These are phyloP conservation scores for Ceriops tagal DNA, from an alignment of 345 rosid species.

Conservation along the genomic window DNA sequence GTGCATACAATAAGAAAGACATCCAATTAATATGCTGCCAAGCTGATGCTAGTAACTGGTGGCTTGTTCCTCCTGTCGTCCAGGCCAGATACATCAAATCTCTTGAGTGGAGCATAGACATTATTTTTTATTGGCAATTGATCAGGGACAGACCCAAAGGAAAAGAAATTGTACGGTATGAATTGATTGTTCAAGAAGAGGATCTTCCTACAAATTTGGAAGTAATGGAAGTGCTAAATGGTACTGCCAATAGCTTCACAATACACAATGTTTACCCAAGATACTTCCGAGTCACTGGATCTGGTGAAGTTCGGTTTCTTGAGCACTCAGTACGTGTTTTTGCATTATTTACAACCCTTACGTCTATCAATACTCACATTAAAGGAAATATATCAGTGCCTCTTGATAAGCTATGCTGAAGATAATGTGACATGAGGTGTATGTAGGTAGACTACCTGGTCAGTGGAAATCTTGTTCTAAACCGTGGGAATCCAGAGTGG, in stretches of 20 bases:
- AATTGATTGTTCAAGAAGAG: constrained; percentile 25
- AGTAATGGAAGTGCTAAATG: constrained; percentile 41
- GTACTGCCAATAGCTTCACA: constrained; percentile 31
- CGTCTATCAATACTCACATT: background rate
- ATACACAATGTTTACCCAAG: constrained; percentile 42
- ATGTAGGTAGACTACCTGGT: constrained; percentile 33
- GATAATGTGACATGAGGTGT: background rate
- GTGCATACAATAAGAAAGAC: constrained; percentile 35
- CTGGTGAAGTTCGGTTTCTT: constrained; percentile 41
- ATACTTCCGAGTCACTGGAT: constrained; percentile 47
- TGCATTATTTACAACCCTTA: background rate
- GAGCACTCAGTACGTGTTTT: constrained; percentile 31
- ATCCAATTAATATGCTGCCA: constrained; percentile 50
- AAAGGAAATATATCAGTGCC: background rate
- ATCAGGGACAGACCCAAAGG: constrained; percentile 44
- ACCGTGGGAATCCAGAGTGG: constrained; percentile 40
- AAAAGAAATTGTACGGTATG: constrained; percentile 42
- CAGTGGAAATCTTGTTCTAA: constrained; percentile 43
- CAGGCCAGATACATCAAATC: constrained; percentile 36
- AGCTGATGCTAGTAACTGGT: constrained; percentile 43
- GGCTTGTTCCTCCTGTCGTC: constrained; percentile 46
- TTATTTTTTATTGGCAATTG: constrained; percentile 40
- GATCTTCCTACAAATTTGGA: constrained; percentile 39
- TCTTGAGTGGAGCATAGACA: constrained; percentile 32
- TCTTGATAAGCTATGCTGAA: background rate